Conservation (phyloP, 1,139 yeast genomes). For the Pichia cactophila region DNA sequence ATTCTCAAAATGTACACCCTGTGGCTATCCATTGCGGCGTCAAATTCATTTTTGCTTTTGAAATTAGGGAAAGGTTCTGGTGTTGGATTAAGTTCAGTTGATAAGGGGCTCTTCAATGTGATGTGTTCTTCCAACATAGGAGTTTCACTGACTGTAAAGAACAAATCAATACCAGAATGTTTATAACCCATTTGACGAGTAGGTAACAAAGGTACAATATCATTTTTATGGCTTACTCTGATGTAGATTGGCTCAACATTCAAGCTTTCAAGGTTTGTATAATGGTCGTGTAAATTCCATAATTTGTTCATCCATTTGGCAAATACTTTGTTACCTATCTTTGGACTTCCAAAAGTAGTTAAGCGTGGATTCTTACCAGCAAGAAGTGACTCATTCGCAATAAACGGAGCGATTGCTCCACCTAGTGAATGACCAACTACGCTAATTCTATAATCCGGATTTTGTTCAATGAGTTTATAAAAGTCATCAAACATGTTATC, state of each 20-base stretch:
- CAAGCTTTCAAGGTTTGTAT: background rate
- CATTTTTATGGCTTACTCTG: conserved; percentile 50
- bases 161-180: conserved; percentile 22
- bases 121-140: conserved; percentile 7
- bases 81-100: background rate
- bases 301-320: conserved; percentile 43
- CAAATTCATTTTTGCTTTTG: background rate
- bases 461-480: conserved; percentile 31
- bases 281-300: conserved; percentile 32
- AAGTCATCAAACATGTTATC: conserved; percentile 34
- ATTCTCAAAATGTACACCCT: background rate
- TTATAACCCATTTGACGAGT: conserved; percentile 25
- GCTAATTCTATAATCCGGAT: conserved; percentile 43
- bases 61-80: background rate
- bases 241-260: conserved; percentile 30
- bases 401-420: conserved; percentile 56
- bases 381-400: conserved; percentile 50
- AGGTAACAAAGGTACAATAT: conserved; percentile 52
- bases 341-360: conserved; percentile 55
- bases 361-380: conserved; percentile 47
- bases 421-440: conserved; percentile 70
- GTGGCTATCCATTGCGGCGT: background rate
- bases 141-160: conserved; percentile 8
- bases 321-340: conserved; percentile 48
- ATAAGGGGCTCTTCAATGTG: background rate